Evolutionary conservation across 331 rosid species (phyloP).

Genomic region (Pyracantha coccinea): DNA sequence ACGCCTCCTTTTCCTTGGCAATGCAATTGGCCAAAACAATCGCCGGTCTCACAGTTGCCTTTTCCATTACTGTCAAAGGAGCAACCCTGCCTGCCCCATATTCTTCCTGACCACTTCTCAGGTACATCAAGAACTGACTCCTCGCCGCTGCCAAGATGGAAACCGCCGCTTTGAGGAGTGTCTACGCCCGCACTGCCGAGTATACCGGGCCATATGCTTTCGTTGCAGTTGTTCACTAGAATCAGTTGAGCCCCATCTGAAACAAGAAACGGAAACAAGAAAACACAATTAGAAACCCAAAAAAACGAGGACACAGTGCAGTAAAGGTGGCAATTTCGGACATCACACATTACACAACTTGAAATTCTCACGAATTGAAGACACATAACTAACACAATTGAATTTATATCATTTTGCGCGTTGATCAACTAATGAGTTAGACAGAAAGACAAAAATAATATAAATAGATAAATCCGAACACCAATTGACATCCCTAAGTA

Average conservation of each 20-base stretch:
- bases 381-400: no score
- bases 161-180: conserved; percentile 67
- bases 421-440: no score
- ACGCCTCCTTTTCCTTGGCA: conserved; percentile 55
- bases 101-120: conserved; percentile 90
- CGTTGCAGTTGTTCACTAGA: conserved; percentile 76
- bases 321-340: no score
- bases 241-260: conserved; percentile 81
- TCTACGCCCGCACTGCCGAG: conserved; percentile 65
- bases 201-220: conserved; percentile 90
- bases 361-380: no score
- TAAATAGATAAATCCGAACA: no score
- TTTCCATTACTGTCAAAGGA: conserved; percentile 42
- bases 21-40: conserved; percentile 49
- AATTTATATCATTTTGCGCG: no score
- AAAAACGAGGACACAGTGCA: no score
- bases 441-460: no score
- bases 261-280: conserved; percentile 9
- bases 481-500: neutral
- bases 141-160: conserved; percentile 68
- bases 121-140: conserved; percentile 49
- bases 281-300: neutral
- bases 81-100: conserved; percentile 96
- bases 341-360: no score
- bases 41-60: conserved; percentile 76